Conservation (phyloP, 2,329 filamentous ascomycete species). For the Nemania bipapillata region DNA sequence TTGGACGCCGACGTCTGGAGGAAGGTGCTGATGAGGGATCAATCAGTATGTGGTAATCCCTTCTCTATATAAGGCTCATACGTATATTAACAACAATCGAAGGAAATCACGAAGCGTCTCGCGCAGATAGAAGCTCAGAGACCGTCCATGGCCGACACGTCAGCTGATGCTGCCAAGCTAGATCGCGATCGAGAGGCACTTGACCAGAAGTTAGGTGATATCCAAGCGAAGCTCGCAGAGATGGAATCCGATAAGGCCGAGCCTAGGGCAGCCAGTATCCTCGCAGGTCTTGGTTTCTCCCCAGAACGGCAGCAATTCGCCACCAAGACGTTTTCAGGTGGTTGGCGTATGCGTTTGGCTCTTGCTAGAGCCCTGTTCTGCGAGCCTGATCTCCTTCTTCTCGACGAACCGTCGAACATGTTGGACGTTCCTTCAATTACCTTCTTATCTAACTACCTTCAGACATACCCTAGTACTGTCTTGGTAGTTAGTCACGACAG, state of each 20-base stretch:
- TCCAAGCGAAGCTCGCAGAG: slow-evolving; percentile 90
- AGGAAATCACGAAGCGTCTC: slow-evolving; percentile 82
- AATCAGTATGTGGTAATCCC: slow-evolving; percentile 69
- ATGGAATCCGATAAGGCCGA: slow-evolving; percentile 99
- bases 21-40: slow-evolving; percentile 90
- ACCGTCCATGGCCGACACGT: slow-evolving; percentile 86
- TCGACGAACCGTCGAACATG: slow-evolving; percentile 99
- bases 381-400: slow-evolving; percentile 92
- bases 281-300: slow-evolving; percentile 97
- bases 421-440: slow-evolving; percentile 99
- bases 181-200: slow-evolving; percentile 90
- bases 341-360: slow-evolving; percentile 98
- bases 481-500: slow-evolving; percentile 98
- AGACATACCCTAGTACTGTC: slow-evolving; percentile 91
- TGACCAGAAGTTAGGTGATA: slow-evolving; percentile 88
- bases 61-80: not conserved
- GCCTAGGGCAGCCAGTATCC: slow-evolving; percentile 91
- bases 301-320: slow-evolving; percentile 89
- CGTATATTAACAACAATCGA: slow-evolving; percentile 50
- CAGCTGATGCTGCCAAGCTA: slow-evolving; percentile 83
- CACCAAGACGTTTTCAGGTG: slow-evolving; percentile 98
- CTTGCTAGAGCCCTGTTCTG: slow-evolving; percentile 96
- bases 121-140: slow-evolving; percentile 81
- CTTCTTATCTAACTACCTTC: slow-evolving; percentile 95
- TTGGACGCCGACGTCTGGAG: slow-evolving; percentile 98